Evolutionary conservation across 129 eudicot species (phyloP), one percentile per base, ranked within the genome.

Genomic region (Flaveria ramosissima): DNA sequence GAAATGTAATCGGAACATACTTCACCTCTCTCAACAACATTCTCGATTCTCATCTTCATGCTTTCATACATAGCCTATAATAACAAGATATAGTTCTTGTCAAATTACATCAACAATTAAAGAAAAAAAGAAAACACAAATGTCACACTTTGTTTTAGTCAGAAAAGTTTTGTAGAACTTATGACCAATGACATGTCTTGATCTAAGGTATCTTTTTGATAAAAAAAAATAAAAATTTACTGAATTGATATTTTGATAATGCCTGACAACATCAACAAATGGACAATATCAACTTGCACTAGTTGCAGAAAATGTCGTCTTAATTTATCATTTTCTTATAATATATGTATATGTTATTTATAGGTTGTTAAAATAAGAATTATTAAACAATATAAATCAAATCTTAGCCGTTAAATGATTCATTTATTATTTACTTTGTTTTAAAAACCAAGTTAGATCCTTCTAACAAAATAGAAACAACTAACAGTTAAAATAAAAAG

Each of bases 1-100:
- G 9, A 46, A 9, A 88, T 84, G 19, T 87, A 72, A 0, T 83
- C 89, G 0, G 50, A 73, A n/a, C 66, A 60, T 13, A 87, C 75
- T 59, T 36, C 79, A 17, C 98, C 96, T 62, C 63, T 80, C 67
- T 87, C 92, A 4, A 93, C 77, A 17, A 74, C 88, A 1, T 68
- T 72, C 64, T 90, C 96, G 14, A 89, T 85, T 45, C 74, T 83
- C 6, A 8, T 73, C 48, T 89, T 87, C 88, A 89, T 75, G 16
- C 59, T 45, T 62, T 83, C 73, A 20, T 85, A 85, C 14, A 61
- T 36, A 15, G 36, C 48, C 89, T 85, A 47, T 36, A 2, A 16
- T 39, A 39, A 66, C 14, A 66, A 16, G 1, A 57, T 56, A 20
- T 21, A 20, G 4, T 4, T 55, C 23, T 7, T 17, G 24, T 55